phyloP scores from a whole-genome alignment of 1,284 basidiomycete species.

The Malassezia sympodialis region DNA sequence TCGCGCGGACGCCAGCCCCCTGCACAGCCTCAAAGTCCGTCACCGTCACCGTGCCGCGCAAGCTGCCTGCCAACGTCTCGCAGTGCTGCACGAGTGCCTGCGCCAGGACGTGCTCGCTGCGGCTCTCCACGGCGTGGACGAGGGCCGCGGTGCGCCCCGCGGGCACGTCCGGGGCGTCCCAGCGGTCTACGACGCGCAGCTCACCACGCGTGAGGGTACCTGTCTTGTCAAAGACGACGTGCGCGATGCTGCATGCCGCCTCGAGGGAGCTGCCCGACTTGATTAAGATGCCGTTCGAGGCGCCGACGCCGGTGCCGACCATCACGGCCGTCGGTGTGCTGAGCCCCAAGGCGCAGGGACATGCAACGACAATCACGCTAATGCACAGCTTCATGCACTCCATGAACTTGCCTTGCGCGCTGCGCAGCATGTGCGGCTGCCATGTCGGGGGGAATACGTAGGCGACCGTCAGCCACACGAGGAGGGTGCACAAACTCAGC shows the following conservation, averaged over 20 bases:
- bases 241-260: conserved; percentile 69
- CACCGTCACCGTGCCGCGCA: conserved; percentile 15
- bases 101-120: conserved; percentile 90
- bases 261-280: conserved; percentile 92
- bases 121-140: conserved; percentile 73
- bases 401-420: conserved; percentile 70
- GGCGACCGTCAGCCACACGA: conserved; percentile 72
- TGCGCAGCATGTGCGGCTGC: conserved; percentile 73
- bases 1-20: conserved; percentile 66
- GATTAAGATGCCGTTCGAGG: conserved; percentile 92
- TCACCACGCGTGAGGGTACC: conserved; percentile 82
- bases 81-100: conserved; percentile 74
- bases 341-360: conserved; percentile 90
- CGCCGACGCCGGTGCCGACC: conserved; percentile 97
- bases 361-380: conserved; percentile 94
- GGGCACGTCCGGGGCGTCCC: background rate
- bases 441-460: conserved; percentile 52
- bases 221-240: conserved; percentile 90
- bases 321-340: conserved; percentile 97
- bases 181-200: conserved; percentile 2
- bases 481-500: conserved; percentile 70
- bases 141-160: conserved; percentile 43
- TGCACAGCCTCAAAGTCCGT: conserved; percentile 71
- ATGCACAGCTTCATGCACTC: conserved; percentile 96
- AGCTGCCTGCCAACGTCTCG: conserved; percentile 44